Evolutionary conservation across 352 stramenopile genomes (phyloP).

Genomic region (Pythium volutum): DNA sequence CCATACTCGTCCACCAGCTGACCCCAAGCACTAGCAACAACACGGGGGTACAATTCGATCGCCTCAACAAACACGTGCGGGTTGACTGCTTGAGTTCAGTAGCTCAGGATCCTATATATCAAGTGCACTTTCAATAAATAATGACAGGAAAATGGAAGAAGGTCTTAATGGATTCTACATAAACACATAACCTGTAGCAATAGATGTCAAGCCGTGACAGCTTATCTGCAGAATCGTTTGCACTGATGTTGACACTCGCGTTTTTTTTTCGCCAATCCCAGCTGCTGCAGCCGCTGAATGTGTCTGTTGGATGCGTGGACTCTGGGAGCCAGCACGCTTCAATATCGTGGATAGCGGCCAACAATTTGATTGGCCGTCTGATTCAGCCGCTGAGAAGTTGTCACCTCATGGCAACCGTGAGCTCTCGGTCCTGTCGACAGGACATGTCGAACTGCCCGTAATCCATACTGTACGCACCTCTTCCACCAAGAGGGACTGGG

Average conservation of each 20-base stretch:
- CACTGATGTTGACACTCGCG: too few species aligned
- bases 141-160: too few species aligned
- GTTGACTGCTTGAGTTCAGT: too few species aligned
- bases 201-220: too few species aligned
- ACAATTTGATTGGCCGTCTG: background rate
- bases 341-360: background rate
- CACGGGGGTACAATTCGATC: background rate
- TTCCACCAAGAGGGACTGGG: too few species aligned
- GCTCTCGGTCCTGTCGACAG: background rate
- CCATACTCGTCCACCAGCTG: background rate
- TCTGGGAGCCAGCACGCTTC: slow-evolving; percentile 5
- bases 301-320: background rate
- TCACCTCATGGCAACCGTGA: background rate
- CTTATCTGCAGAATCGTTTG: too few species aligned
- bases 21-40: background rate
- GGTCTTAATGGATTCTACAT: too few species aligned
- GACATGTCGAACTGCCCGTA: background rate
- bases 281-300: background rate
- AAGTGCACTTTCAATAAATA: too few species aligned
- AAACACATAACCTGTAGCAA: too few species aligned
- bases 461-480: too few species aligned
- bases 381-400: background rate
- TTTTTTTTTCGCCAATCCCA: background rate
- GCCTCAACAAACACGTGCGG: too few species aligned
- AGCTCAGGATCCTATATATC: too few species aligned